Evolutionary conservation across 129 eudicot species (phyloP), one percentile per base, ranked within the genome.

Genomic region (Sambucus nigra): DNA sequence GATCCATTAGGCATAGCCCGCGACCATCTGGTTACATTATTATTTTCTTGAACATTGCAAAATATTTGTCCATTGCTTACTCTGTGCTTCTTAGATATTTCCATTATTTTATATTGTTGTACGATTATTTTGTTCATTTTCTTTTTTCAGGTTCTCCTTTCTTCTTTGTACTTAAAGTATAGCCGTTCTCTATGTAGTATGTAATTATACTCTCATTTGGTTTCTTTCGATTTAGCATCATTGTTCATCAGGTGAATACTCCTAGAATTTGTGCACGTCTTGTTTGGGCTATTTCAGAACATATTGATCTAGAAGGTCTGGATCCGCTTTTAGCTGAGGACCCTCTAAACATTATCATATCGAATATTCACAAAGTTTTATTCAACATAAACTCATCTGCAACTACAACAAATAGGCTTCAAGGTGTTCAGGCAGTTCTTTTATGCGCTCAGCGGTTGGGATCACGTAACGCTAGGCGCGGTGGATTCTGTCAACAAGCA

Each of bases 291-390:
- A 80, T 91, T 55, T 69, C 98, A 14, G 98, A 91, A 62, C 98
- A 91, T 72, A 85, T 91, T 61, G 87, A 91, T 73, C 55, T 91
- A 49, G 95, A 91, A 59, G 98, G 98, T 27, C 63, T 91, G 69
- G 98, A 91, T 67, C 98, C 98, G 25, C 95, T 91, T 67, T 79
- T 91, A 65, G 81, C 95, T 35, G 95, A 91, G 31, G 98, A 91
- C 51, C 81, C 94, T 5, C 69, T 91, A 45, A 91, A 91, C 66
- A 85, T 85, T 29, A 82, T 85, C 53, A 63, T 85, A 55, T 69
- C 98, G 29, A 91, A 85, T 66, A 82, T 91, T 62, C 98, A 79
- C 67, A 91, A 91, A 68, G 85, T 91, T 61, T 69, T 91, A n/a
- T 76, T 79, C 69, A 91, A 82, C 71, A 55, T 67, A 6, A 95